These are phyloP conservation scores for Cupressus sempervirens DNA, from an alignment of 75 land plant genomes.

Conservation along the genomic window DNA sequence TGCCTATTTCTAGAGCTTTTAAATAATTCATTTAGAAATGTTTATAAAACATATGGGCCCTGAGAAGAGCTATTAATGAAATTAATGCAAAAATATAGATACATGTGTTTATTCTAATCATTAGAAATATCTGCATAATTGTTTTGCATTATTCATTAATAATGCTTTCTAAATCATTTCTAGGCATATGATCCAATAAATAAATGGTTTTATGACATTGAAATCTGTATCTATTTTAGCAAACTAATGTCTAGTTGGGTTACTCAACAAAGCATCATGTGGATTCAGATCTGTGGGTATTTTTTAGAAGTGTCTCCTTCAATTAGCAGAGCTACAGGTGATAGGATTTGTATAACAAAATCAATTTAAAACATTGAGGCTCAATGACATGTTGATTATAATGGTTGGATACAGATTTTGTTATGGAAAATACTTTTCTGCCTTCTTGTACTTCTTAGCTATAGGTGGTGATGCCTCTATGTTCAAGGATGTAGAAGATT, in stretches of 20 bases:
- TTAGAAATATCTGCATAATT: neutral
- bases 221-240: neutral
- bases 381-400: neutral
- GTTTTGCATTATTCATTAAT: neutral
- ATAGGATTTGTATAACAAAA: neutral
- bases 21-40: too few relatives aligned
- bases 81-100: too few relatives aligned
- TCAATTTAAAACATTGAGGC: neutral
- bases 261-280: neutral
- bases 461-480: neutral
- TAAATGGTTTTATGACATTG: too few relatives aligned
- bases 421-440: neutral
- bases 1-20: too few relatives aligned
- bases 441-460: neutral
- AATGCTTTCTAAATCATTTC: neutral
- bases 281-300: neutral
- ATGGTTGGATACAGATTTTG: neutral
- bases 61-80: too few relatives aligned
- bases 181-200: neutral
- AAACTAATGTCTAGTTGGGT: neutral
- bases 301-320: neutral
- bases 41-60: too few relatives aligned
- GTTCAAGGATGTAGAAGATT: neutral
- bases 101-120: too few relatives aligned
- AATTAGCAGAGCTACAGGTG: neutral